phyloP scores from a whole-genome alignment of 1,284 basidiomycete genomes.

The Tremellales sp. region DNA sequence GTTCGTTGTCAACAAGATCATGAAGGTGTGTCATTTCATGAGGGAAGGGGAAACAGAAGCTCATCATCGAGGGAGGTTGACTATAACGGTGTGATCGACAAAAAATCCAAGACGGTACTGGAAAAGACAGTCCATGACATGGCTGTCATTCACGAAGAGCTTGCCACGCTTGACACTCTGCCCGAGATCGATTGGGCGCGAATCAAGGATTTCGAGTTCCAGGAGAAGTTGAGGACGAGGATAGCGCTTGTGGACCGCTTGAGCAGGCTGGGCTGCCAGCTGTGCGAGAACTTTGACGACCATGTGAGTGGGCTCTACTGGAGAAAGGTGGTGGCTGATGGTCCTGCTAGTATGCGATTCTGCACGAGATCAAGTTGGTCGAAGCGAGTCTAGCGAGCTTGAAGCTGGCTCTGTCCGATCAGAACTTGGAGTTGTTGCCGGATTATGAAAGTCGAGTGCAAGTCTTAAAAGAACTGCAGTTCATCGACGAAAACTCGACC shows the following conservation, averaged over 20 bases:
- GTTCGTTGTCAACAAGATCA: slow-evolving; percentile 63
- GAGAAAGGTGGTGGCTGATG: neutral
- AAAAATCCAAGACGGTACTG: slow-evolving; percentile 56
- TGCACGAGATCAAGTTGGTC: slow-evolving; percentile 72
- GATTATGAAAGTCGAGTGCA: slow-evolving; percentile 93
- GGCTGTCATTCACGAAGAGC: slow-evolving; percentile 56
- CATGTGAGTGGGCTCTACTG: slow-evolving; percentile 56
- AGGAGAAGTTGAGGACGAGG: slow-evolving; percentile 69
- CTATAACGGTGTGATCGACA: slow-evolving; percentile 51
- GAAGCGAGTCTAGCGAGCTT: slow-evolving; percentile 68
- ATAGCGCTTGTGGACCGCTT: slow-evolving; percentile 55
- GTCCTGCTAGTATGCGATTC: slow-evolving; percentile 60
- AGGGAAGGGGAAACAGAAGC: slow-evolving; percentile 9
- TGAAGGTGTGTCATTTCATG: slow-evolving; percentile 60
- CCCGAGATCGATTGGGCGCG: slow-evolving; percentile 82
- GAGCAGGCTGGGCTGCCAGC: slow-evolving; percentile 53
- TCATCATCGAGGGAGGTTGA: slow-evolving; percentile 58
- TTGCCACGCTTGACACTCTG: slow-evolving; percentile 50
- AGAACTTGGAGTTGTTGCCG: slow-evolving; percentile 93
- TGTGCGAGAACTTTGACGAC: slow-evolving; percentile 63
- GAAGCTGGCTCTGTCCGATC: slow-evolving; percentile 81
- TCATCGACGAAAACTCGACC: slow-evolving; percentile 89
- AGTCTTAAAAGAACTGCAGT: slow-evolving; percentile 85
- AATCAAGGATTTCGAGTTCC: slow-evolving; percentile 83
- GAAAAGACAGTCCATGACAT: slow-evolving; percentile 47